Conservation (phyloP, 495 filamentous ascomycete genomes). For the Aspergillus sparsus region DNA sequence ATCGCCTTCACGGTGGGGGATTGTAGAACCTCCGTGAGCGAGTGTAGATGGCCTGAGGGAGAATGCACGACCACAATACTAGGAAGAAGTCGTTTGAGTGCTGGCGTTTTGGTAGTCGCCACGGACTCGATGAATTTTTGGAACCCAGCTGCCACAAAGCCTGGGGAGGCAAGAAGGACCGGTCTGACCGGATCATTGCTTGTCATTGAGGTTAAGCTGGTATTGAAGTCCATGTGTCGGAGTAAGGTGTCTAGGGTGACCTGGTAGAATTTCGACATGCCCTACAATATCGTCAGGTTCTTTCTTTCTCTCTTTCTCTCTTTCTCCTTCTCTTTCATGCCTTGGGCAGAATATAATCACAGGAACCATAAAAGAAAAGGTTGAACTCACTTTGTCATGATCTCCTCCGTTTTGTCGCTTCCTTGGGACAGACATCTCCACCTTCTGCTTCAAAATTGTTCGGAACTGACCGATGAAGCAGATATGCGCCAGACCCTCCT, state of each 20-base stretch:
- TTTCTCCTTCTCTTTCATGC: background rate
- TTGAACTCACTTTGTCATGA: slow-evolving; percentile 59
- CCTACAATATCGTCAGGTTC: slow-evolving; percentile 42
- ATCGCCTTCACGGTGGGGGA: slow-evolving; percentile 72
- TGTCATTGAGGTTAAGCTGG: slow-evolving; percentile 40
- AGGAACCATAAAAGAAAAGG: background rate
- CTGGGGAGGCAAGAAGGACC: slow-evolving; percentile 85
- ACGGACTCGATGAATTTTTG: slow-evolving; percentile 74
- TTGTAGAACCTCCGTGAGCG: slow-evolving; percentile 81
- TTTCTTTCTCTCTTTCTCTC: background rate
- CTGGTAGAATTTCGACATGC: slow-evolving; percentile 78
- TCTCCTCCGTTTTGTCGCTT: slow-evolving; percentile 66
- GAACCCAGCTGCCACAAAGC: slow-evolving; percentile 81
- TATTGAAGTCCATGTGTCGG: slow-evolving; percentile 73
- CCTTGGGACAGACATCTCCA: slow-evolving; percentile 80
- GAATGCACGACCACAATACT: slow-evolving; percentile 79
- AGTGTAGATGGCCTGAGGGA: slow-evolving; percentile 79
- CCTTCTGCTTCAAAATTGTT: slow-evolving; percentile 80
- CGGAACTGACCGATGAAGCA: slow-evolving; percentile 91
- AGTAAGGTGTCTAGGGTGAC: slow-evolving; percentile 74
- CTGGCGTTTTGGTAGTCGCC: slow-evolving; percentile 56
- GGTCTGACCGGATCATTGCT: slow-evolving; percentile 54
- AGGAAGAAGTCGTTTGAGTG: slow-evolving; percentile 64
- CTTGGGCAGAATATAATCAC: no score
- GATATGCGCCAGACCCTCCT: slow-evolving; percentile 90